These are phyloP conservation scores for Haematococcus sp. DNA, from an alignment of 139 green algal species.

Conservation along the genomic window DNA sequence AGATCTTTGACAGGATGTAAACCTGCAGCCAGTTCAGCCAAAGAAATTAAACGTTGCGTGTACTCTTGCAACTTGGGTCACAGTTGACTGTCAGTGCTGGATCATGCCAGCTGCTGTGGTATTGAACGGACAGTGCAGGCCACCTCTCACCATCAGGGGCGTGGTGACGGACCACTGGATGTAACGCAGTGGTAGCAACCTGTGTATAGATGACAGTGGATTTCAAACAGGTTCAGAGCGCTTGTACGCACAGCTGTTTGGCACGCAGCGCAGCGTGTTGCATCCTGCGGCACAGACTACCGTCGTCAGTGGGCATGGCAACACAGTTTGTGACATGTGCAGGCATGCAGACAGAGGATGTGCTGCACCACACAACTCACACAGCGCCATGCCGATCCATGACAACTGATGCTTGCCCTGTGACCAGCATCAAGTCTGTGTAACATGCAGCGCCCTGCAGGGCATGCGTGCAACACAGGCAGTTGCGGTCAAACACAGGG, in stretches of 20 bases:
- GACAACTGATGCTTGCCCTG: constrained; percentile 14
- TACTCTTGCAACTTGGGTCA: too few relatives aligned
- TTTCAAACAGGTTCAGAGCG: neutral
- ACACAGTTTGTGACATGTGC: neutral
- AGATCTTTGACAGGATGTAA: constrained; percentile 53
- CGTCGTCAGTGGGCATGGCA: neutral
- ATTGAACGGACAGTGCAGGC: too few relatives aligned
- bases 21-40: constrained; percentile 8
- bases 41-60: too few relatives aligned
- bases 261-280: neutral
- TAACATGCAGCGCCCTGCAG: constrained; percentile 35
- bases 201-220: neutral
- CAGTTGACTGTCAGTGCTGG: too few relatives aligned
- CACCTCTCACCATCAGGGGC: constrained; percentile 50
- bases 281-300: neutral
- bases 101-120: too few relatives aligned
- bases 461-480: too few relatives aligned
- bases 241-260: neutral
- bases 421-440: constrained; percentile 47
- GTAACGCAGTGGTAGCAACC: constrained; percentile 32
- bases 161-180: constrained; percentile 59
- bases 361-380: constrained; percentile 10
- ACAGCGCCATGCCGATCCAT: constrained; percentile 4
- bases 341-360: neutral
- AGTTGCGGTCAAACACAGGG: too few relatives aligned